Percentiles rank a stretch among this genome's conserved stretches.
These are phyloP conservation scores for Porcisia deanei DNA, from an alignment of 208 protist species.

Conservation along the genomic window DNA sequence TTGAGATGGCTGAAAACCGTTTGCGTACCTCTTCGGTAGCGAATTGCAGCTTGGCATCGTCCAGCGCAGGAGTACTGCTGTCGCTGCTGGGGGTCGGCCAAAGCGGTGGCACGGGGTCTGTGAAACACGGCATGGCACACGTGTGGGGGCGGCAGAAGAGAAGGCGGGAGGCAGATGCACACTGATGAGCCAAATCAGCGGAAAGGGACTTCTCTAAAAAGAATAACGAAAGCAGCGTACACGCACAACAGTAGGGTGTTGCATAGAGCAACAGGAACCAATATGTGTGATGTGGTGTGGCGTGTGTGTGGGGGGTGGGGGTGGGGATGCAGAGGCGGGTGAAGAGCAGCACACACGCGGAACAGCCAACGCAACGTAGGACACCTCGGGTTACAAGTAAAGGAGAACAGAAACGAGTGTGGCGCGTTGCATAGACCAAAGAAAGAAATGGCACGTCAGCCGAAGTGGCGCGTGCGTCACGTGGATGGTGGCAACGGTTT, in stretches of 20 bases:
- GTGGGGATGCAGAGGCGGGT: not conserved
- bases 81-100: not conserved
- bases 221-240: not conserved
- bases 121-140: not conserved
- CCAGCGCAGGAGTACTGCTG: not conserved
- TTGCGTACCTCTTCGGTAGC: conserved; percentile 18
- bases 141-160: not conserved
- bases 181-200: not conserved
- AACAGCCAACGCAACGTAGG: not conserved
- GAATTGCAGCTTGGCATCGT: conserved; percentile 26
- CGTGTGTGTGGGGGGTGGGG: not conserved
- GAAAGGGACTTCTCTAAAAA: not conserved
- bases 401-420: not conserved
- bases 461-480: not conserved
- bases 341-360: not conserved
- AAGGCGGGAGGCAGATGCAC: not conserved
- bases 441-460: not conserved
- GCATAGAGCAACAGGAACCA: too few relatives aligned
- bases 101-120: not conserved
- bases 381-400: not conserved
- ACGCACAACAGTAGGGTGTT: too few relatives aligned
- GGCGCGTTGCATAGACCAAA: not conserved
- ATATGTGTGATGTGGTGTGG: too few relatives aligned
- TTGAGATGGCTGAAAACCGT: conserved; percentile 20
- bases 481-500: not conserved